These are phyloP conservation scores for Microdochium bolleyi DNA, from an alignment of 2,329 filamentous ascomycete genomes.

Conservation along the genomic window DNA sequence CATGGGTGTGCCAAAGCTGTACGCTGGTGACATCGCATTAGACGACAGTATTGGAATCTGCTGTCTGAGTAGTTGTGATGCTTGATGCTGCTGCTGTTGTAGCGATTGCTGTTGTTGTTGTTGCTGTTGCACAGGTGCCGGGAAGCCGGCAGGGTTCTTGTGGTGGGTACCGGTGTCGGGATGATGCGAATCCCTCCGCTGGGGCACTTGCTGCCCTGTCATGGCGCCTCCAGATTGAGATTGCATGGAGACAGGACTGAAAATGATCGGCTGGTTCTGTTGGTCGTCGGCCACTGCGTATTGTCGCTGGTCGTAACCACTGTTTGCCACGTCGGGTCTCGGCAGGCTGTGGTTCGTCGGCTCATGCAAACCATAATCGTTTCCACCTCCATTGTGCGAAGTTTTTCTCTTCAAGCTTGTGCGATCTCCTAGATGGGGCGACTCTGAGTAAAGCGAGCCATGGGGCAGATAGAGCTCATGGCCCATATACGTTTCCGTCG, in stretches of 20 bases:
- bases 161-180: background rate
- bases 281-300: background rate
- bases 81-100: constrained; percentile 24
- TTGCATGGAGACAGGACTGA: background rate
- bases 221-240: background rate
- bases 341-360: constrained; percentile 12
- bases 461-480: constrained; percentile 39
- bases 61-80: constrained; percentile 14
- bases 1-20: constrained; percentile 29
- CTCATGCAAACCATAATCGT: constrained; percentile 30
- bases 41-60: constrained; percentile 21
- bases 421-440: constrained; percentile 14
- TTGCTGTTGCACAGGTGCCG: constrained; percentile 22
- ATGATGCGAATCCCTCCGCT: background rate
- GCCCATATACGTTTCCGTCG: constrained; percentile 45
- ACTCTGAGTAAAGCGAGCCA: constrained; percentile 15
- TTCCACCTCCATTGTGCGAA: constrained; percentile 26
- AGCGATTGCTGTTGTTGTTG: too few relatives aligned
- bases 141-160: constrained; percentile 1
- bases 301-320: background rate
- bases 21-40: constrained; percentile 32
- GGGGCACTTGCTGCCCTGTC: background rate
- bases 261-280: background rate
- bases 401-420: constrained; percentile 42
- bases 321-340: background rate